These are phyloP conservation scores for Acephala macrosclerotiorum DNA, from an alignment of 2,329 filamentous ascomycete species.

Conservation along the genomic window DNA sequence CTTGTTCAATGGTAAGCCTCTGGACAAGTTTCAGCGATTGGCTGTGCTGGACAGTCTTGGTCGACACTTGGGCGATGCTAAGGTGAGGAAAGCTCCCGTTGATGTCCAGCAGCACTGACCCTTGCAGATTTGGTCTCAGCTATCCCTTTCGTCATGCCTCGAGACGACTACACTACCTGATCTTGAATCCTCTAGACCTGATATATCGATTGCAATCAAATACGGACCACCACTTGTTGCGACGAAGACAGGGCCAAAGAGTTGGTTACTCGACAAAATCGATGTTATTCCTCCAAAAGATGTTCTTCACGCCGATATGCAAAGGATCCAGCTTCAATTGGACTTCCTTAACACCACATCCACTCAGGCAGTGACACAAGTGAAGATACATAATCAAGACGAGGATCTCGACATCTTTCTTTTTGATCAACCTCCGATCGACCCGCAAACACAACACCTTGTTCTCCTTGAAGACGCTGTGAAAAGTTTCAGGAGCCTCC, in stretches of 20 bases:
- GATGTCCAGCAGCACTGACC: conserved; percentile 16
- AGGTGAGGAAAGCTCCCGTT: conserved; percentile 27
- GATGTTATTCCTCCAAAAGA: conserved; percentile 32
- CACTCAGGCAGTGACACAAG: neutral
- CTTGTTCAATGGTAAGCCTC: conserved; percentile 27
- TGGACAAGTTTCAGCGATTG: conserved; percentile 10
- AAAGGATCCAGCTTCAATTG: conserved; percentile 34
- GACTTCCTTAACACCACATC: conserved; percentile 27
- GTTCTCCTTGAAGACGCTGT: conserved; percentile 5
- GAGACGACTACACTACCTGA: conserved; percentile 1
- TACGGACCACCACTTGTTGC: conserved; percentile 18
- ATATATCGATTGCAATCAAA: conserved; percentile 34
- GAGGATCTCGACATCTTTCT: conserved; percentile 8
- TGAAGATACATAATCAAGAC: neutral
- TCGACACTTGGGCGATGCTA: conserved; percentile 30
- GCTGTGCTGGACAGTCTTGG: conserved; percentile 30
- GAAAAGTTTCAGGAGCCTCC: neutral
- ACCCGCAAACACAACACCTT: neutral
- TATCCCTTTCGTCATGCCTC: conserved; percentile 31
- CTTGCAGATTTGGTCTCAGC: conserved; percentile 7
- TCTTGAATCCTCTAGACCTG: neutral
- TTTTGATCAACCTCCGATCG: neutral
- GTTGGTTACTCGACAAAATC: conserved; percentile 25
- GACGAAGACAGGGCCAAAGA: neutral
- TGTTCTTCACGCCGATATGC: conserved; percentile 30